Conservation (phyloP, 371 early-diverging fungal species). For the Blakeslea trispora region DNA sequence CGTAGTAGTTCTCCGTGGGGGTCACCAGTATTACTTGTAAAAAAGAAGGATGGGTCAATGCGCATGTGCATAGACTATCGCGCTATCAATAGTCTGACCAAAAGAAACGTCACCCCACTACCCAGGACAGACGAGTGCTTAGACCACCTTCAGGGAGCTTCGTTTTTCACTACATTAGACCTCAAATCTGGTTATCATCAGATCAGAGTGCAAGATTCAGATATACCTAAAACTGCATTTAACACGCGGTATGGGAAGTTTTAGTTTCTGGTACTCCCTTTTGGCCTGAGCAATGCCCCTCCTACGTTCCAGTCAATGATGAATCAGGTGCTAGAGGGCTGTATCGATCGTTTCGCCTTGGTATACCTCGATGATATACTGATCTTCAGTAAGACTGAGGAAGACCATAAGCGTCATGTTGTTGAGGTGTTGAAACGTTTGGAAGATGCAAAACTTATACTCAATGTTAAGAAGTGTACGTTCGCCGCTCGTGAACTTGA, state of each 20-base stretch:
- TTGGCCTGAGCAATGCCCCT: too few relatives aligned
- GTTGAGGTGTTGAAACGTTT: background rate
- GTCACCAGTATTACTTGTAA: slow-evolving; percentile 43
- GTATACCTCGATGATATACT: slow-evolving; percentile 1
- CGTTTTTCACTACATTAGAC: slow-evolving; percentile 53
- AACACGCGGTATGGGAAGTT: slow-evolving; percentile 39
- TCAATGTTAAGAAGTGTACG: background rate
- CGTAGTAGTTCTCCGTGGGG: slow-evolving; percentile 24
- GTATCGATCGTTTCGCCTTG: too few relatives aligned
- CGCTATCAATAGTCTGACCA: slow-evolving; percentile 47
- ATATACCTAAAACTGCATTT: slow-evolving; percentile 55
- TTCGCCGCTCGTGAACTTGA: too few relatives aligned
- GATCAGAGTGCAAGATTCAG: slow-evolving; percentile 21
- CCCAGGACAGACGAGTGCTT: too few relatives aligned
- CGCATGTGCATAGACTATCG: slow-evolving; percentile 42
- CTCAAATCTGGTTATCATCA: slow-evolving; percentile 32
- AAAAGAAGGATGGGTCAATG: slow-evolving; percentile 41
- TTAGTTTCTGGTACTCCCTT: slow-evolving; percentile 54
- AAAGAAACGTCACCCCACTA: slow-evolving; percentile 41
- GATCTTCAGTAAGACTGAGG: background rate
- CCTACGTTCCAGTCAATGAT: too few relatives aligned
- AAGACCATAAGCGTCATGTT: background rate
- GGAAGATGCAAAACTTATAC: background rate
- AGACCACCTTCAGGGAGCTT: slow-evolving; percentile 34
- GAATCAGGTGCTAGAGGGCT: too few relatives aligned